A percentile compares a stretch with the other conserved stretches of the same genome.
phyloP scores from a whole-genome alignment of 1,139 yeast species.

The Kurtzmaniella quercitrusa region DNA sequence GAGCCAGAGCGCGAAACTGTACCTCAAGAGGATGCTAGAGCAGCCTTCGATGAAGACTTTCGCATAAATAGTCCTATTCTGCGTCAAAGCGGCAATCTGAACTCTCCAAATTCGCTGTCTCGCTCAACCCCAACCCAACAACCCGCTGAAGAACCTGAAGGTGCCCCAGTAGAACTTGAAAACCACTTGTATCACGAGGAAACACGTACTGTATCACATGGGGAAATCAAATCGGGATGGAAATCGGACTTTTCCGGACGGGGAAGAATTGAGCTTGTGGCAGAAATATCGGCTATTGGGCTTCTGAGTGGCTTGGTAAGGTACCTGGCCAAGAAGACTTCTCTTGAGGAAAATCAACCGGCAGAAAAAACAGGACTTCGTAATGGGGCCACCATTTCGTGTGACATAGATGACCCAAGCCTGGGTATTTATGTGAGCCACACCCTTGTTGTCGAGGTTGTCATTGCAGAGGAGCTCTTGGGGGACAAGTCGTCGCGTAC shows the following conservation, averaged over 20 bases:
- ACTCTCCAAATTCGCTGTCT: background rate
- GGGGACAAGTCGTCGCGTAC: background rate
- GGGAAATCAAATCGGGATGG: constrained; percentile 90
- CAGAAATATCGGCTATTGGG: constrained; percentile 57
- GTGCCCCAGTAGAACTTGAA: constrained; percentile 9
- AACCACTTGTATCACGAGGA: constrained; percentile 62
- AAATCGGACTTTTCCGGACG: constrained; percentile 77
- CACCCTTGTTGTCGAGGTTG: constrained; percentile 73
- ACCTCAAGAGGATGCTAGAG: constrained; percentile 21
- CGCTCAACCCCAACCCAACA: constrained; percentile 1
- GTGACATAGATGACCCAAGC: constrained; percentile 80
- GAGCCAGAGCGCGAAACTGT: constrained; percentile 10
- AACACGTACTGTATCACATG: constrained; percentile 65
- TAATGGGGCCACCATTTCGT: constrained; percentile 58
- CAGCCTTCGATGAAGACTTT: constrained; percentile 32
- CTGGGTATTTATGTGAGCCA: constrained; percentile 76
- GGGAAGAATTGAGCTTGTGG: constrained; percentile 75
- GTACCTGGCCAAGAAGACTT: constrained; percentile 25
- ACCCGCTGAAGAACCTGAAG: constrained; percentile 5
- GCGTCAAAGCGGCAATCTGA: background rate
- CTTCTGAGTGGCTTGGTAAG: constrained; percentile 51
- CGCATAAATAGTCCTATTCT: background rate
- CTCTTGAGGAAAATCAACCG: constrained; percentile 21
- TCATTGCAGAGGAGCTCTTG: constrained; percentile 86
- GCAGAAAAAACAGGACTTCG: constrained; percentile 29